phyloP scores from a whole-genome alignment of 176 grass and related monocot species.

The Elaeis guineensis region DNA sequence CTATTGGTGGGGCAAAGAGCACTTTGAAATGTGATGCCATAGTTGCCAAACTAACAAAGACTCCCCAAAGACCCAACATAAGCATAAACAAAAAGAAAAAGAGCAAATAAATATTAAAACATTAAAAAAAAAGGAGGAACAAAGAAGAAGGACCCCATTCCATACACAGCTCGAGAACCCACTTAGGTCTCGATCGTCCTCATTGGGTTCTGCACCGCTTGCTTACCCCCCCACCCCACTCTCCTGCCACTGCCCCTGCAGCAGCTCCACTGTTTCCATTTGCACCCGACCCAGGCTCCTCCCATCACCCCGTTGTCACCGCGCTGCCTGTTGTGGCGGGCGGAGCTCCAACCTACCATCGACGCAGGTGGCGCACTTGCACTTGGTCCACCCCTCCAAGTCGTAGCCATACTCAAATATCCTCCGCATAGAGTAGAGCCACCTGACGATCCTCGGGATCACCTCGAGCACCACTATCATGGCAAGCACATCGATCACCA shows the following conservation, averaged over 20 bases:
- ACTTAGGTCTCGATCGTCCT: no score
- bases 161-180: no score
- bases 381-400: constrained; percentile 55
- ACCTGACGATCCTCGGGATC: constrained; percentile 32
- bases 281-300: neutral
- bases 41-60: no score
- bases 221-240: no score
- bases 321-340: neutral
- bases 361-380: constrained; percentile 47
- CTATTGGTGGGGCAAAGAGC: no score
- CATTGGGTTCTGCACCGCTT: no score
- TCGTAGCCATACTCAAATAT: constrained; percentile 24
- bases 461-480: constrained; percentile 4
- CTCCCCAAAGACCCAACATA: no score
- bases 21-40: no score
- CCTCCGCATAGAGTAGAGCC: constrained; percentile 49
- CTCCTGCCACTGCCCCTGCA: neutral
- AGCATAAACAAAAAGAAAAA: no score
- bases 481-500: constrained; percentile 15
- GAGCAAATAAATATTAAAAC: no score
- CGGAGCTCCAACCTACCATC: constrained; percentile 1
- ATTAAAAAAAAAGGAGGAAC: no score
- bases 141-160: no score
- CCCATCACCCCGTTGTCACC: neutral
- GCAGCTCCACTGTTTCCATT: neutral